Evolutionary conservation across 106 monocot genomes (phyloP), one percentile per base, ranked within the genome.

Genomic region (Acorus calamus): DNA sequence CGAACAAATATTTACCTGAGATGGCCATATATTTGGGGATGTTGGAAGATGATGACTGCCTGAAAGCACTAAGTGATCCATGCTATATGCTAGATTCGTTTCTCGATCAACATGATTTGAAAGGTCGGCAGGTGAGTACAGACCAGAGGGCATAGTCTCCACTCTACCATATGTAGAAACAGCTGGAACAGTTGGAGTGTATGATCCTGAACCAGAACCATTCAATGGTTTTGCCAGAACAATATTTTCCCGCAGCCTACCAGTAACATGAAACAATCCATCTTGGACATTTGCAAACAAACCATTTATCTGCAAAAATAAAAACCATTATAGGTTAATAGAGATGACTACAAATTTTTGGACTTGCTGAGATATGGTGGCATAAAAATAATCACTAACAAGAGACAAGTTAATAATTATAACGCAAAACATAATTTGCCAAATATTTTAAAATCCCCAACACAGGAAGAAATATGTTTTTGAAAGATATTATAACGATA

Each of bases 261-360:
- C 12, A n/a, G 68, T 68, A 50, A 58, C 50, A 47, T 14, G 49
- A 57, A 68, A 58, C 49, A 68, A 42, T 41, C 57, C 68, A 68
- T 68, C 68, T 13, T 57, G 56, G n/a, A 68, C 68, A 50, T 58
- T 68, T 47, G 6, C 49, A 5, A 59, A 46, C 45, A 49, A 46
- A 8, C 68, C 68, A 58, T 47, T 11, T 8, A 68, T 54, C 68
- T 68, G 54, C 6, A 13, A 54, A 53, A 5, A 14, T 14, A 3
- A 47, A 28, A 28, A 28, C 28, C 28, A 28, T 28, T 28, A 28
- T 28, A 28, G 28, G 28, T 28, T 28, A 28, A 28, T 28, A 28
- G 28, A 28, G 28, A 28, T 28, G 28, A 28, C 28, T 28, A 28
- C 28, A 28, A 28, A 28, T 28, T 28, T 28, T 28, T 28, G 28